Evolutionary conservation across 2,329 filamentous ascomycete genomes (phyloP).

Genomic region (Penicillium freii): DNA sequence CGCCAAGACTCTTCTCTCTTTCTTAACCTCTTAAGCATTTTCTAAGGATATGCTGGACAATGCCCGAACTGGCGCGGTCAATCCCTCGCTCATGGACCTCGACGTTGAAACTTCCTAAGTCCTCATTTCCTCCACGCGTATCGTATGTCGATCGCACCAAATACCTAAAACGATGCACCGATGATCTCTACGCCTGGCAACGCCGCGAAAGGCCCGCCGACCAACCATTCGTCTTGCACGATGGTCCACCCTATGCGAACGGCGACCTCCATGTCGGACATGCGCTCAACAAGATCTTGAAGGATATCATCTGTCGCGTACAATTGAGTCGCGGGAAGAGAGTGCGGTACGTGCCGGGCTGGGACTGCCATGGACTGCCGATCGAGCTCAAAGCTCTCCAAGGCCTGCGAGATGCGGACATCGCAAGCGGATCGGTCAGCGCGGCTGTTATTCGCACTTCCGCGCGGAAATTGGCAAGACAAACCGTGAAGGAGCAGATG

Average conservation of each 20-base stretch:
- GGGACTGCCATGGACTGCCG: slow-evolving; percentile 96
- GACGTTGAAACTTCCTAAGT: slow-evolving; percentile 72
- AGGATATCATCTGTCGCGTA: slow-evolving; percentile 84
- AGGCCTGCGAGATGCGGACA: slow-evolving; percentile 42
- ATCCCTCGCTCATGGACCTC: slow-evolving; percentile 62
- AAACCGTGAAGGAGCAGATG: slow-evolving; percentile 60
- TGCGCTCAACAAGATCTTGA: slow-evolving; percentile 93
- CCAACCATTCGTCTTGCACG: slow-evolving; percentile 76
- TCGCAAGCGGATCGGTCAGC: slow-evolving; percentile 29
- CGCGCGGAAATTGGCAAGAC: slow-evolving; percentile 55
- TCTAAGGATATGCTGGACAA: slow-evolving; percentile 28
- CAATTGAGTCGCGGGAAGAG: slow-evolving; percentile 74
- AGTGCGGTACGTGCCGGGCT: slow-evolving; percentile 83
- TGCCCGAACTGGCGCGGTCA: slow-evolving; percentile 38
- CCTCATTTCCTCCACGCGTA: slow-evolving; percentile 61
- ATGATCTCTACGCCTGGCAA: slow-evolving; percentile 91
- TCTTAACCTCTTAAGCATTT: background rate
- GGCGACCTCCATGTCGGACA: slow-evolving; percentile 88
- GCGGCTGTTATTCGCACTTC: slow-evolving; percentile 53
- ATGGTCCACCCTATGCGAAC: slow-evolving; percentile 97
- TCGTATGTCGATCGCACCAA: slow-evolving; percentile 47
- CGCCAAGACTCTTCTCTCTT: background rate
- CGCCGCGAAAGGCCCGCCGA: slow-evolving; percentile 51
- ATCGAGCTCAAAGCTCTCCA: slow-evolving; percentile 95
- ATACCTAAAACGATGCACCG: slow-evolving; percentile 74